These are phyloP conservation scores for Trametes pubescens DNA, from an alignment of 1,284 basidiomycete genomes.

Conservation along the genomic window DNA sequence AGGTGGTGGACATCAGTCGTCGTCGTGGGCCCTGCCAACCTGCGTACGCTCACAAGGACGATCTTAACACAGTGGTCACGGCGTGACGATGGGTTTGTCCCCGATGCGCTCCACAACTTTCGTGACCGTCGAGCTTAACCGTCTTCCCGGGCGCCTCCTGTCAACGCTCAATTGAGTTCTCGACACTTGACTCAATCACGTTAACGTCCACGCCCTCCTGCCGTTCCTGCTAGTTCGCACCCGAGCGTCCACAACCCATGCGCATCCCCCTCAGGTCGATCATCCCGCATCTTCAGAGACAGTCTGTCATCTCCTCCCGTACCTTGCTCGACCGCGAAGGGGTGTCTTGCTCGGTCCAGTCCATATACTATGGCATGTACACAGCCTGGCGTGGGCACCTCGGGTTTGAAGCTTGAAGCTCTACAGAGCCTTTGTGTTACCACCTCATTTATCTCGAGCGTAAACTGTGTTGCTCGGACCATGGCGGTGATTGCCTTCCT, in stretches of 20 bases:
- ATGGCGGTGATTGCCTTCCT: too few relatives aligned
- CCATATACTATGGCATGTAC: slow-evolving; percentile 3
- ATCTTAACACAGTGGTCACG: slow-evolving; percentile 23
- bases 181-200: not conserved
- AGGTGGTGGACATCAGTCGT: not conserved
- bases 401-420: not conserved
- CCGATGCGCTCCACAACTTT: slow-evolving; percentile 14
- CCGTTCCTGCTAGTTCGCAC: not conserved
- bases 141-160: not conserved
- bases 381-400: not conserved
- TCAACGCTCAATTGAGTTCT: not conserved
- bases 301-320: not conserved
- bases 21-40: slow-evolving; percentile 1
- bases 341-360: not conserved
- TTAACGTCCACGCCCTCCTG: too few relatives aligned
- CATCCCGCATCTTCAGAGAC: not conserved
- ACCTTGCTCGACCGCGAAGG: not conserved
- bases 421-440: not conserved
- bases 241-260: slow-evolving; percentile 9
- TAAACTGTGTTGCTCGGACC: not conserved
- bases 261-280: not conserved
- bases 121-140: not conserved
- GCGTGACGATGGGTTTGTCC: slow-evolving; percentile 17
- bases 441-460: not conserved
- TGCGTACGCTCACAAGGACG: not conserved